Evolutionary conservation across 2,329 filamentous ascomycete genomes (phyloP), one percentile per base, ranked within the genome.

Genomic region (Neonectria magnoliae): DNA sequence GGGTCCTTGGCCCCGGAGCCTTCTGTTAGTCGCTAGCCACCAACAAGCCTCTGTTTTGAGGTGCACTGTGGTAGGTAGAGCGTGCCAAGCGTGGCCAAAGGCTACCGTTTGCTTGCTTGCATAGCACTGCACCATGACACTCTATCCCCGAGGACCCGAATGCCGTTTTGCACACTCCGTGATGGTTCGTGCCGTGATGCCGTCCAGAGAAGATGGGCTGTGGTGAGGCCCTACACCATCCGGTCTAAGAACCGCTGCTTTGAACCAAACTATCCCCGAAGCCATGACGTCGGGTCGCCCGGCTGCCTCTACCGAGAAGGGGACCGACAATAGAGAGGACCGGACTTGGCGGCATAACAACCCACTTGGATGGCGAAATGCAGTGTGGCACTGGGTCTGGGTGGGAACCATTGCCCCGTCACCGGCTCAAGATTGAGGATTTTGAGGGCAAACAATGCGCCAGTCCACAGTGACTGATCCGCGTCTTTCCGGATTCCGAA

Each of bases 351-450:
- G 13, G 7, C 16, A 22, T 16, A 41, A 22, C 25, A 50, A 38
- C 45, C 56, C 56, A 51, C 56, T 41, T 27, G 10, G 27, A 57
- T 22, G 33, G n/a, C 22, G 52, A 58, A 44, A 44, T 13, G 42
- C 22, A 51, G 45, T 20, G 47, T 29, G 45, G 44, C 29, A 41
- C 25, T 57, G 31, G 20, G 18, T 57, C 14, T 50, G 5, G 20
- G 55, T 61, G 65, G 59, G 65, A 56, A 68, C 58, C 47, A 66
- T 51, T 44, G 22, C 27, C 44, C 51, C 25, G 53, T 45, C 38
- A 53, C 52, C 18, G 38, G 42, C 31, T 41, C 27, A 31, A 51
- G 47, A 31, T 33, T 29, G n/a, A 41, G 31, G 22, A 42, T 38
- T 47, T 57, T 27, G 55, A 56, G 41, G 41, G 31, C n/a, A 16